These are phyloP conservation scores for Clohesyomyces aquaticus DNA, from an alignment of 495 filamentous ascomycete genomes.

Conservation along the genomic window DNA sequence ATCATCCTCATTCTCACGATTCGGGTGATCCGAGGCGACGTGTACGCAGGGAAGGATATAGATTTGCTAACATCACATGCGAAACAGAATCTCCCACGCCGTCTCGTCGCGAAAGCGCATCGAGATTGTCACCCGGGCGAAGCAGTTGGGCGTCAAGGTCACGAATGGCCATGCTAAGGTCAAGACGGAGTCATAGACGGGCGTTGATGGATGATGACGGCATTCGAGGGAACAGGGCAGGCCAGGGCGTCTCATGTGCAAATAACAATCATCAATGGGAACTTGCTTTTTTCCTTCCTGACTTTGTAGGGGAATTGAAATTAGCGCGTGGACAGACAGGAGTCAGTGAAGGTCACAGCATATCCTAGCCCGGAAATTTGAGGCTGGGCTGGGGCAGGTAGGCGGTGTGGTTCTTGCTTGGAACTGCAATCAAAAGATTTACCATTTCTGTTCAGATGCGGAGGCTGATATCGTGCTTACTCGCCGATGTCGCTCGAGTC, in stretches of 20 bases:
- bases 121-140: slow-evolving; percentile 92
- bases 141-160: slow-evolving; percentile 98
- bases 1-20: too few species aligned
- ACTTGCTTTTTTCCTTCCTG: slow-evolving; percentile 4
- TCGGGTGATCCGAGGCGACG: too few species aligned
- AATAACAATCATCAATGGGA: slow-evolving; percentile 28
- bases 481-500: not conserved
- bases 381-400: not conserved
- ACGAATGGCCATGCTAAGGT: slow-evolving; percentile 99
- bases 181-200: slow-evolving; percentile 86
- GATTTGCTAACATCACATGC: slow-evolving; percentile 36
- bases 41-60: too few species aligned
- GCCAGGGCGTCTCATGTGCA: slow-evolving; percentile 24
- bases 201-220: too few species aligned
- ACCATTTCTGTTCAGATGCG: not conserved
- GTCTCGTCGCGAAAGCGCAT: slow-evolving; percentile 98
- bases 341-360: not conserved
- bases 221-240: slow-evolving; percentile 14
- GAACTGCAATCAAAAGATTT: not conserved
- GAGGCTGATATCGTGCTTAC: not conserved
- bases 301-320: slow-evolving; percentile 15
- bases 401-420: not conserved
- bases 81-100: slow-evolving; percentile 83
- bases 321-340: slow-evolving; percentile 4
- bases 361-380: not conserved